phyloP scores from a whole-genome alignment of 129 eudicot species.

The Apium graveolens region DNA sequence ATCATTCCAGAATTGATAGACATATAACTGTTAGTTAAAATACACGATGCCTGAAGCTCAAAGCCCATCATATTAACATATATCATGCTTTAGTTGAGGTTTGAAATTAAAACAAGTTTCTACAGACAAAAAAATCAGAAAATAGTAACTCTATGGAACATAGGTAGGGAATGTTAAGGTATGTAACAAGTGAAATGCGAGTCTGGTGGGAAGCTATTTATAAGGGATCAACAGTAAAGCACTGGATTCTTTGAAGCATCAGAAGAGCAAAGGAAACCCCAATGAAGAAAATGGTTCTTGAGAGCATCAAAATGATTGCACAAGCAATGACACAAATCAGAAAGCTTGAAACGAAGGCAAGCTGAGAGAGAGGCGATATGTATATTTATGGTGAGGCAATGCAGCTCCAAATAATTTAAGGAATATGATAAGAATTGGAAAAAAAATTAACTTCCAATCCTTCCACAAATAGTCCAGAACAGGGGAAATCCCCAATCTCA shows the following conservation, averaged over 20 bases:
- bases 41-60: background rate
- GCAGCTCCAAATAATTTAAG: background rate
- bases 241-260: conserved; percentile 5
- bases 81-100: background rate
- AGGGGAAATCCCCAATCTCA: conserved; percentile 17
- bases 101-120: background rate
- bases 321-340: conserved; percentile 8
- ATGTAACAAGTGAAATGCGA: background rate
- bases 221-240: background rate
- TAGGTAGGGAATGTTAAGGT: background rate
- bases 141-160: background rate
- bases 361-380: background rate
- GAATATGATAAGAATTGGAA: background rate
- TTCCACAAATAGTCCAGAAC: conserved; percentile 11
- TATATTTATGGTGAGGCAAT: background rate
- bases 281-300: conserved; percentile 8
- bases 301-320: background rate
- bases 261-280: conserved; percentile 19
- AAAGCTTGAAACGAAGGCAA: conserved; percentile 5
- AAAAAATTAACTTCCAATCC: background rate
- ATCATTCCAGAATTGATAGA: conserved; percentile 4
- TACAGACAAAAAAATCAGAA: background rate
- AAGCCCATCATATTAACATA: background rate
- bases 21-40: background rate
- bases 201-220: background rate